phyloP scores from a whole-genome alignment of 2,329 filamentous ascomycete species.

The Colletotrichum echinochloae region DNA sequence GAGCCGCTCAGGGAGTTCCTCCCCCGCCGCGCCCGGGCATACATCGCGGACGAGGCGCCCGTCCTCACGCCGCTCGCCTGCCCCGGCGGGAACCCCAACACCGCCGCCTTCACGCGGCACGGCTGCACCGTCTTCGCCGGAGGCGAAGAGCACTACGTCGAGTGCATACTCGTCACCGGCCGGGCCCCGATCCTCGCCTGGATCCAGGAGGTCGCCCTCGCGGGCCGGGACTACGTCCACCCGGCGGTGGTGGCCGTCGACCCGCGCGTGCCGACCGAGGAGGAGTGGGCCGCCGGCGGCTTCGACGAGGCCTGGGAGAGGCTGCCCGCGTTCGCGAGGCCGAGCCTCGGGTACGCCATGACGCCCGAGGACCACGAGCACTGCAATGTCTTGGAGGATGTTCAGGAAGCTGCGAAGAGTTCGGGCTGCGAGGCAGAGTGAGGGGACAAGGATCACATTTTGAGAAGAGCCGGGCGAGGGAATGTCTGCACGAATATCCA shows the following conservation, averaged over 20 bases:
- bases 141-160: conserved; percentile 68
- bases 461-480: background rate
- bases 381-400: background rate
- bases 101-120: conserved; percentile 55
- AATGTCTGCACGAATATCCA: background rate
- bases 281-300: conserved; percentile 33
- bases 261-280: conserved; percentile 23
- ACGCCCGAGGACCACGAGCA: conserved; percentile 14
- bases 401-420: background rate
- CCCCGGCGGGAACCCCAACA: conserved; percentile 56
- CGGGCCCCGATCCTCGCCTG: conserved; percentile 69
- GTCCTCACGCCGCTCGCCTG: conserved; percentile 63
- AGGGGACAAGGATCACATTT: background rate
- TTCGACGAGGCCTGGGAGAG: conserved; percentile 48
- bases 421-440: background rate
- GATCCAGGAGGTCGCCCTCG: conserved; percentile 66
- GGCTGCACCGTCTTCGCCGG: conserved; percentile 79
- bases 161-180: conserved; percentile 71
- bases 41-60: conserved; percentile 65
- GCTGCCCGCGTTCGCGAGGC: conserved; percentile 48
- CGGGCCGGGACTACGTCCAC: conserved; percentile 53
- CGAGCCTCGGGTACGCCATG: conserved; percentile 42
- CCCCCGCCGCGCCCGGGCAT: conserved; percentile 69
- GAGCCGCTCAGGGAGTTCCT: conserved; percentile 63
- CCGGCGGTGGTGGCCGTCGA: conserved; percentile 50